A percentile compares a stretch with the other conserved stretches of the same genome.
Evolutionary conservation across 768 basidiomycete genomes (phyloP).

Genomic region (Cystobasidium onofrii): DNA sequence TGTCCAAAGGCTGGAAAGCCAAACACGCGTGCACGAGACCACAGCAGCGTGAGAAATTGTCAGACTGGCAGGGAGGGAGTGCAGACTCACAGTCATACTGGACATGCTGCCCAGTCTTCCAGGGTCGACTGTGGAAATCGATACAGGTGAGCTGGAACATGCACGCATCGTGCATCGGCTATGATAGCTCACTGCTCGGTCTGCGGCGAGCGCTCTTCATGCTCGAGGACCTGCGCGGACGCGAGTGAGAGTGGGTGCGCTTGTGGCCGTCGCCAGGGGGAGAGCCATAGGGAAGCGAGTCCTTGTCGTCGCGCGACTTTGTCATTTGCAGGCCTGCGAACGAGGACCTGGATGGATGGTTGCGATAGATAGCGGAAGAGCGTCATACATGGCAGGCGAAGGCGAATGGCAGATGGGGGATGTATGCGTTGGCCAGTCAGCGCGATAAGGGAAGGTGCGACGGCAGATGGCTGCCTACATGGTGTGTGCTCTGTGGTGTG

Average conservation of each 20-base stretch:
- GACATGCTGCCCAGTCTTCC: slow-evolving; percentile 17
- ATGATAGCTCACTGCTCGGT: slow-evolving; percentile 4
- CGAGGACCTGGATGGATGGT: slow-evolving; percentile 7
- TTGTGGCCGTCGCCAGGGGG: background rate
- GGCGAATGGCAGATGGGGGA: background rate
- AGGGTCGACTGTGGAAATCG: slow-evolving; percentile 8
- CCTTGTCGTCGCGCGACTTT: slow-evolving; percentile 6
- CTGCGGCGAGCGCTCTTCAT: slow-evolving; percentile 21
- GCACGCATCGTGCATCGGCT: background rate
- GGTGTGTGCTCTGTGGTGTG: background rate
- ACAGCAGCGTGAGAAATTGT: background rate
- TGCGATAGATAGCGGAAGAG: background rate
- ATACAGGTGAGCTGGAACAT: background rate
- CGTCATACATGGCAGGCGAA: background rate
- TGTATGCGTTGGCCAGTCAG: background rate
- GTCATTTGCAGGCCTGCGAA: slow-evolving; percentile 30
- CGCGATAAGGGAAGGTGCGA: background rate
- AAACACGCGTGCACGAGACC: background rate
- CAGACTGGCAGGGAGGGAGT: background rate
- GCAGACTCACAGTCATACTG: slow-evolving; percentile 11
- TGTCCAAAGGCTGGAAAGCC: slow-evolving; percentile 16
- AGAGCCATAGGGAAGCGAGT: background rate
- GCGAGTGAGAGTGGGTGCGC: background rate
- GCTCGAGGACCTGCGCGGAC: slow-evolving; percentile 6
- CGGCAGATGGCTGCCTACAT: background rate